Base-by-base conservation (phyloP, 2,329 filamentous ascomycete genomes). In the Hypomyces perniciosus region DNA sequence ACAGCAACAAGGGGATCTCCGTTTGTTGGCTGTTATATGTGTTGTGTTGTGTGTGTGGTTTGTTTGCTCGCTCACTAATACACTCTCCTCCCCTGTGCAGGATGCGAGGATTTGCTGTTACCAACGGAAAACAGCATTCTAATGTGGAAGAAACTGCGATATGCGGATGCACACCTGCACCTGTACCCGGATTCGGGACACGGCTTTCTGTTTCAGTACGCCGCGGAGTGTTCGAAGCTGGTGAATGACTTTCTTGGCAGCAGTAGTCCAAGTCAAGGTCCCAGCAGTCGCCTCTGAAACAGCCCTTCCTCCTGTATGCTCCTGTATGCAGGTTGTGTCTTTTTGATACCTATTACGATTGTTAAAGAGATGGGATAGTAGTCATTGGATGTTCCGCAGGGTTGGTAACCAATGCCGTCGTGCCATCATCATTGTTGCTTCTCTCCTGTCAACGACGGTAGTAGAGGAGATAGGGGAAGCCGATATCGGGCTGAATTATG, bases 71-170 rank as follows among this genome's bases (percentile, higher is more conserved):
- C 20, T 20, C 20, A 20, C 20, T 20, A 20, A 20, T 20, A 20
- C 20, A 2, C 20, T 20, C 20, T 20, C 20, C 20, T 20, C 20
- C 20, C 20, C 20, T 20, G 20, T 39, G 42, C 46, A 69, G 64
- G 68, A 43, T 62, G 61, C 47, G 57, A 69, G 41, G 68, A 68
- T 55, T 40, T 68, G 34, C 47, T 70, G 20, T 40, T 68, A 4
- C 68, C 70, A 4, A 68, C 64, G 0, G 64, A 66, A 27, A 70
- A 72, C 39, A 72, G 68, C 51, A 64, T 65, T 9, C 38, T 68
- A 12, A 60, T 72, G 60, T 70, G 68, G 64, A 62, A 62, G 45
- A 66, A 64, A 55, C 44, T 72, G 39, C 62, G 59, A 38, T 58
- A 61, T 28, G 54, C 57, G 4, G 56, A 61, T 12, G 64, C 63